Base-by-base conservation (phyloP, 495 filamentous ascomycete genomes). In the Niebla homalea region DNA sequence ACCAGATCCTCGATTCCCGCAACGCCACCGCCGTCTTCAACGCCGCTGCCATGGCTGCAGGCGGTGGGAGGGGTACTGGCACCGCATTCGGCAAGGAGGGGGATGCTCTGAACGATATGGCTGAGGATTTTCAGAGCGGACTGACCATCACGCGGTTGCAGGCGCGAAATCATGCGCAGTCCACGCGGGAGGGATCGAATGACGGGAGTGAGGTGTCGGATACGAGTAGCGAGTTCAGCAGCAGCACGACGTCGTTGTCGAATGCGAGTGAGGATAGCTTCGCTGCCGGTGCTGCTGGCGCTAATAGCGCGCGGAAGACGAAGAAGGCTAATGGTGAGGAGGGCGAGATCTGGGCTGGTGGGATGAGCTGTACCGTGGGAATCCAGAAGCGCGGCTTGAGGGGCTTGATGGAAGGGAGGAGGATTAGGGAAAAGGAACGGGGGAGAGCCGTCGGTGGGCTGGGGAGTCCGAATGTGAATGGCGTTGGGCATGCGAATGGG, bases 11-110 rank as follows among this genome's bases (percentile, higher is more conserved):
- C 3, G 93, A 98, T 58, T 87, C 82, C 12, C 76, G 89, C 43
- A 98, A 97, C 60, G 89, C 92, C 0, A 93, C 92, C 0, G 92
- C 93, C 15, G 87, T 97, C 14, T 98, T 97, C 75, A 98, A 98
- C 56, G 92, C 93, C 0, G 89, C 90, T 0, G 92, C 92, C 43
- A 97, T 97, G 92, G 93, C 90, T 3, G 93, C 93, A 7, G 92
- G 93, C 1, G 88, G 90, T 22, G 92, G 93, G 1, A 73, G 86
- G 2, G 84, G 83, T 47, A 84, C 69, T 60, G 71, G 71, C 8
- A 67, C 70, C 53, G 64, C 45, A 0, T 61, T 61, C 43, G 50
- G 58, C 40, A 54, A 51, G 36, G 57, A 60, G 49, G 57, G 52
- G 25, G 54, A 54, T 40, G 48, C 49, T 4, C 11, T 35, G 3